Percentiles rank a stretch among this genome's conserved stretches.
phyloP scores from a whole-genome alignment of 2,329 filamentous ascomycete genomes.

The Cercospora janseana region DNA sequence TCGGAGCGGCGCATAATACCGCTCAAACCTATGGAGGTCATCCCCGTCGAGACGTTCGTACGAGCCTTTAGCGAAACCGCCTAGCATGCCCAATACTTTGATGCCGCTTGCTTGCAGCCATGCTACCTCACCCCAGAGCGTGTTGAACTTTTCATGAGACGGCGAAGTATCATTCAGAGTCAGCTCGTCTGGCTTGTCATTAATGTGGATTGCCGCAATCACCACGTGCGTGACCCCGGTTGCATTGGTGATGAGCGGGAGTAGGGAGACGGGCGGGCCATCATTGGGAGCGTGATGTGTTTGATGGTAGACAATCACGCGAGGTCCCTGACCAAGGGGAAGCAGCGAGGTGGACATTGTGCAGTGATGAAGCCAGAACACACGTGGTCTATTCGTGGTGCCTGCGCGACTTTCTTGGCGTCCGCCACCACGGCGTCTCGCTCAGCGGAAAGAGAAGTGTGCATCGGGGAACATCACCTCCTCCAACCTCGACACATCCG shows the following conservation, averaged over 20 bases:
- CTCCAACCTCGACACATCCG: too few relatives aligned
- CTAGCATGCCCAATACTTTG: slow-evolving; percentile 81
- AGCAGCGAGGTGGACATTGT: slow-evolving; percentile 32
- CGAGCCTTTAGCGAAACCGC: slow-evolving; percentile 76
- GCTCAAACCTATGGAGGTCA: slow-evolving; percentile 63
- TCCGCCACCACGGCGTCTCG: not conserved
- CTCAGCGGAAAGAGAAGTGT: too few relatives aligned
- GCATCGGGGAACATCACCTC: too few relatives aligned
- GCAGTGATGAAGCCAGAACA: not conserved
- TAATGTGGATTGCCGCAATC: slow-evolving; percentile 81
- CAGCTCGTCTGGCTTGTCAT: slow-evolving; percentile 63
- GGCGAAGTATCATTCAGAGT: slow-evolving; percentile 79
- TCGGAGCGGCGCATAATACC: slow-evolving; percentile 68
- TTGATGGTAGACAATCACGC: slow-evolving; percentile 62
- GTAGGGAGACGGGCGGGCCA: slow-evolving; percentile 58
- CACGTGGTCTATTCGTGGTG: not conserved
- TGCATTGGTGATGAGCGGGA: slow-evolving; percentile 59
- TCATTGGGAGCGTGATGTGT: slow-evolving; percentile 57
- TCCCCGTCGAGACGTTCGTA: slow-evolving; percentile 60
- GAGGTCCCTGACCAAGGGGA: slow-evolving; percentile 39
- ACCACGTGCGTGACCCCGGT: slow-evolving; percentile 77
- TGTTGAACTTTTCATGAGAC: slow-evolving; percentile 59
- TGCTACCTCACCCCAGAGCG: slow-evolving; percentile 75
- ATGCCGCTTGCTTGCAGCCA: slow-evolving; percentile 70
- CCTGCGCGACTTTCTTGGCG: slow-evolving; percentile 1